Percentiles rank a stretch among this genome's conserved stretches.
Conservation (phyloP, 495 filamentous ascomycete genomes). For the Lepraria neglecta region DNA sequence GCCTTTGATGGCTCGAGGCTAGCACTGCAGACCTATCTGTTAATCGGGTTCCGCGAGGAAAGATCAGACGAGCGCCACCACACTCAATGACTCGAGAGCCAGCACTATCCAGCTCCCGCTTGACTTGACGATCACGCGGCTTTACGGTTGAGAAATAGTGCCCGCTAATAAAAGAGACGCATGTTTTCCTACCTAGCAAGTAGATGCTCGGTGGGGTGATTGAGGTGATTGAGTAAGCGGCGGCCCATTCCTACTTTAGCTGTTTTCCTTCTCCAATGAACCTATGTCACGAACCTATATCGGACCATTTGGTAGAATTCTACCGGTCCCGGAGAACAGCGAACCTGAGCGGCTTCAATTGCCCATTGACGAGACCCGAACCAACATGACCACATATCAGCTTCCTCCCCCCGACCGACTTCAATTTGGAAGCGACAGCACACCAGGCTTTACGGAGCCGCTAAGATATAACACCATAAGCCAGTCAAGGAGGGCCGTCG, state of each 20-base stretch:
- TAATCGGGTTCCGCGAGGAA: not conserved
- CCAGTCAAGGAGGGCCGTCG: constrained; percentile 15
- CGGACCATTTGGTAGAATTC: constrained; percentile 48
- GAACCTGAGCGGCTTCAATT: constrained; percentile 32
- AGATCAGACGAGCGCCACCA: constrained; percentile 2
- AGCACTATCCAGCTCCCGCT: constrained; percentile 12
- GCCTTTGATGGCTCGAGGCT: not conserved
- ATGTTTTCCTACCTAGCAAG: not conserved
- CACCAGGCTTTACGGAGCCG: constrained; percentile 34
- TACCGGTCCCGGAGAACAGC: constrained; percentile 34
- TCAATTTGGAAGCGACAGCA: constrained; percentile 41
- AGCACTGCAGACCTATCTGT: constrained; percentile 1
- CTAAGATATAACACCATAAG: constrained; percentile 30
- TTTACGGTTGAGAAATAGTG: not conserved
- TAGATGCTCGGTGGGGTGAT: not conserved
- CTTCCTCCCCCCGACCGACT: constrained; percentile 46
- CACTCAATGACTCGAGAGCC: constrained; percentile 4
- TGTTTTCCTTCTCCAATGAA: constrained; percentile 10
- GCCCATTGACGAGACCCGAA: constrained; percentile 36
- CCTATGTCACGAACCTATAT: constrained; percentile 43
- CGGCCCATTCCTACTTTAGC: constrained; percentile 4
- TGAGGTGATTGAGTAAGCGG: constrained; percentile 1
- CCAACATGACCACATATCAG: constrained; percentile 41
- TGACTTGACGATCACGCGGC: constrained; percentile 5
- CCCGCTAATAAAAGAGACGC: not conserved